Evolutionary conservation across 805 yeast genomes (phyloP).

Genomic region (Kurtzmaniella fragi): DNA sequence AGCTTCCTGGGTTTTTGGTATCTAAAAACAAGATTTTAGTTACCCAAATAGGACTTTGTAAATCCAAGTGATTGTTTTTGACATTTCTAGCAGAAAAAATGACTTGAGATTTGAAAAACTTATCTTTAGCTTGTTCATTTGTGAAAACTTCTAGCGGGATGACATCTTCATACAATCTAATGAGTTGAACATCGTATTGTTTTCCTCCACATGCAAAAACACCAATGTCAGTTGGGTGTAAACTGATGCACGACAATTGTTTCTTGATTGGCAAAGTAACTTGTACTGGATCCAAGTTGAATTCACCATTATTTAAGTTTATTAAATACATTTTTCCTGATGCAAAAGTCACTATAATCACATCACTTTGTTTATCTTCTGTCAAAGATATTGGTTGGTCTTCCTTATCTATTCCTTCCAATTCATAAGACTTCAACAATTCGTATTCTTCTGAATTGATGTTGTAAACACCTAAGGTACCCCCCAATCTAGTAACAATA

Average conservation of each 20-base stretch:
- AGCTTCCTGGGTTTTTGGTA: conserved; percentile 31
- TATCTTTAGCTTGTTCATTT: conserved; percentile 14
- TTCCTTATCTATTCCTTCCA: conserved; percentile 5
- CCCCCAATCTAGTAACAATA: conserved; percentile 40
- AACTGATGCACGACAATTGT: conserved; percentile 44
- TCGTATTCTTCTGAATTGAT: conserved; percentile 27
- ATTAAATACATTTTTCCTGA: conserved; percentile 41
- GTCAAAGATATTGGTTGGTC: conserved; percentile 31
- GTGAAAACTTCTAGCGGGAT: conserved; percentile 11
- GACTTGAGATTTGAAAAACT: conserved; percentile 17
- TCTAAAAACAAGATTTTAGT: conserved; percentile 48
- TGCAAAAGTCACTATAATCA: conserved; percentile 42
- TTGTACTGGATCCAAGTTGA: conserved; percentile 25
- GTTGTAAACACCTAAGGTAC: conserved; percentile 38
- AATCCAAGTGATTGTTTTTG: conserved; percentile 69
- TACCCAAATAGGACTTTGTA: conserved; percentile 81
- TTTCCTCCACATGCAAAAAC: conserved; percentile 83
- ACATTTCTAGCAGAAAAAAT: conserved; percentile 78
- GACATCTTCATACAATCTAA: conserved; percentile 29
- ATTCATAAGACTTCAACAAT: conserved; percentile 23
- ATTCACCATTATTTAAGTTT: conserved; percentile 18
- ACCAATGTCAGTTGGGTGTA: conserved; percentile 44
- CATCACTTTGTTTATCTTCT: conserved; percentile 20
- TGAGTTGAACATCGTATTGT: conserved; percentile 63
- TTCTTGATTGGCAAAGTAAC: conserved; percentile 33